Evolutionary conservation across 306 rosid species (phyloP).

Genomic region (Ormosia semicastrata): DNA sequence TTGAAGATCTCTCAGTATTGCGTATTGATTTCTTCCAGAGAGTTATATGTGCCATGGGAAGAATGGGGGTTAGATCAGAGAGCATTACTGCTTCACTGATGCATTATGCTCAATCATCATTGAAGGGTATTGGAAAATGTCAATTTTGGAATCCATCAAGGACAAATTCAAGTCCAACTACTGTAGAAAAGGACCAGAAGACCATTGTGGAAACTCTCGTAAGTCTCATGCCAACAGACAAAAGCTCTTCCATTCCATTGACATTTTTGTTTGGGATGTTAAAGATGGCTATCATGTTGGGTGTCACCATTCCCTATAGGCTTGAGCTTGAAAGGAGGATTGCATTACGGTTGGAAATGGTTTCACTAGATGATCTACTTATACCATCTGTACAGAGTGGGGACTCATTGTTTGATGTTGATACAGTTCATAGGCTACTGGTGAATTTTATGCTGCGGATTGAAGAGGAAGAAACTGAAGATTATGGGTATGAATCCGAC

Average conservation of each 20-base stretch:
- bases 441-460: constrained; percentile 66
- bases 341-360: constrained; percentile 62
- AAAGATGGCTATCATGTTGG: constrained; percentile 73
- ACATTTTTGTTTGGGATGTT: constrained; percentile 81
- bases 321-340: constrained; percentile 88
- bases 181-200: constrained; percentile 54
- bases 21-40: constrained; percentile 63
- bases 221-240: constrained; percentile 67
- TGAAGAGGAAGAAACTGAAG: constrained; percentile 74
- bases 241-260: constrained; percentile 57
- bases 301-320: constrained; percentile 59
- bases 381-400: constrained; percentile 68
- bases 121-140: constrained; percentile 69
- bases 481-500: constrained; percentile 81
- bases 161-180: constrained; percentile 36
- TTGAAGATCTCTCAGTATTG: constrained; percentile 65
- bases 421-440: constrained; percentile 70
- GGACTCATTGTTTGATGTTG: constrained; percentile 76
- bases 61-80: constrained; percentile 68
- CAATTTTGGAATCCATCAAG: constrained; percentile 60
- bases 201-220: constrained; percentile 61
- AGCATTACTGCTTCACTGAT: constrained; percentile 65
- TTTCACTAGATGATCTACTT: constrained; percentile 74
- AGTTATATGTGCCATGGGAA: constrained; percentile 61
- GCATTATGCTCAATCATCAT: constrained; percentile 82